phyloP scores from a whole-genome alignment of 129 eudicot species.

The Chrysanthemum makinoi region DNA sequence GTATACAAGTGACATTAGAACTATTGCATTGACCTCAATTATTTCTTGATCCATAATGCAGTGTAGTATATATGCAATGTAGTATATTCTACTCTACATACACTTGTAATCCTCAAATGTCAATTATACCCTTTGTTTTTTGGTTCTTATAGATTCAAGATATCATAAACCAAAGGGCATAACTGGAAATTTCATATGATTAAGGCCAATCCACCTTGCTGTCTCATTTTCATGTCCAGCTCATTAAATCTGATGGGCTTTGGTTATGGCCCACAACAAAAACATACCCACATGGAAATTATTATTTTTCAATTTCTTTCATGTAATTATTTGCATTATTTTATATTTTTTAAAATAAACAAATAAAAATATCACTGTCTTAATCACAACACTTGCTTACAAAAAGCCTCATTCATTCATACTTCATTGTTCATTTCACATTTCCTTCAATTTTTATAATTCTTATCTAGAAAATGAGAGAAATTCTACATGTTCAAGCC shows the following conservation, averaged over 20 bases:
- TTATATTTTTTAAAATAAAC: conserved; percentile 1
- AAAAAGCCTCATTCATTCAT: conserved; percentile 39
- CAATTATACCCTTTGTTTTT: conserved; percentile 21
- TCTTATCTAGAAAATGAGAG: conserved; percentile 51
- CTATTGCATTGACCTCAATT: conserved; percentile 18
- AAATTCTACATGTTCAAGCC: conserved; percentile 80
- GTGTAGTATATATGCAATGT: conserved; percentile 33
- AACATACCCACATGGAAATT: conserved; percentile 65
- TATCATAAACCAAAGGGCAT: conserved; percentile 17
- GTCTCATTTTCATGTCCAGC: conserved; percentile 52
- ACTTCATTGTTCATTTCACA: conserved; percentile 24
- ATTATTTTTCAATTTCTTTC: conserved; percentile 27
- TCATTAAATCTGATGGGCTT: conserved; percentile 36
- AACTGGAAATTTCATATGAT: conserved; percentile 17
- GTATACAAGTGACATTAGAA: conserved; percentile 19
- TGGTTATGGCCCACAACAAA: conserved; percentile 43
- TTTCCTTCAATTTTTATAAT: conserved; percentile 1
- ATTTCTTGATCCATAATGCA: conserved; percentile 23
- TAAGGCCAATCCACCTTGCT: conserved; percentile 37
- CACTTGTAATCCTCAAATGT: conserved; percentile 19
- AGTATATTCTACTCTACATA: conserved; percentile 35
- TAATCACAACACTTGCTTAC: conserved; percentile 34
- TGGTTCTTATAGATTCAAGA: background rate
- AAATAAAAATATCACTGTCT: conserved; percentile 41
- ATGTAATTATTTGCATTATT: conserved; percentile 29